A percentile compares a stretch with the other conserved stretches of the same genome.
Evolutionary conservation across 768 basidiomycete species (phyloP).

Genomic region (Lentinula aciculospora): DNA sequence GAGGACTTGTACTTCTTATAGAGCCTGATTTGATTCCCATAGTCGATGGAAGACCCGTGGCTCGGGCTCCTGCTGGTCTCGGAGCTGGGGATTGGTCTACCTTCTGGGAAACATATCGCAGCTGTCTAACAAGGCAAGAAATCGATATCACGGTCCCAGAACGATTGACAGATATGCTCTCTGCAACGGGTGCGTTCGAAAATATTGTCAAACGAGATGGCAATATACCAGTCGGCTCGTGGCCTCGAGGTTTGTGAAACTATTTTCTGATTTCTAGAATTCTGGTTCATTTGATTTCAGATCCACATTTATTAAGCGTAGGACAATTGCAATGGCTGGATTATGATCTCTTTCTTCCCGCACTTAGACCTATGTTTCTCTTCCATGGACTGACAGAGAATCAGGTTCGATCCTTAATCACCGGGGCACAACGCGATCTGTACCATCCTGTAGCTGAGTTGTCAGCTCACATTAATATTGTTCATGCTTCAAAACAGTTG

Average conservation of each 20-base stretch:
- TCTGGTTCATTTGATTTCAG: constrained; percentile 24
- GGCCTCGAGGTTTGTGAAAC: constrained; percentile 46
- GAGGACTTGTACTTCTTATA: constrained; percentile 63
- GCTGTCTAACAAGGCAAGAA: constrained; percentile 43
- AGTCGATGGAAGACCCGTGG: constrained; percentile 26
- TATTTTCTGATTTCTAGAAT: constrained; percentile 6
- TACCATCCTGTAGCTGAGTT: constrained; percentile 51
- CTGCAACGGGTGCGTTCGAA: constrained; percentile 47
- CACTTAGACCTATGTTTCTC: constrained; percentile 55
- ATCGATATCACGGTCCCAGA: constrained; percentile 56
- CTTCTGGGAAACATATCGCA: constrained; percentile 58
- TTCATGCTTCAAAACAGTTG: constrained; percentile 38
- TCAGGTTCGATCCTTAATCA: constrained; percentile 50
- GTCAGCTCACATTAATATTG: constrained; percentile 52
- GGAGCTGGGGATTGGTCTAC: constrained; percentile 55
- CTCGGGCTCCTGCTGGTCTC: constrained; percentile 22
- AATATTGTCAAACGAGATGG: constrained; percentile 49
- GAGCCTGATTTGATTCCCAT: constrained; percentile 54
- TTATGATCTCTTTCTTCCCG: constrained; percentile 59
- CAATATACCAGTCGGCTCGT: constrained; percentile 63
- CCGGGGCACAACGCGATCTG: constrained; percentile 59
- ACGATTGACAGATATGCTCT: constrained; percentile 45
- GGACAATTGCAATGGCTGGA: constrained; percentile 74
- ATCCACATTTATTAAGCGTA: constrained; percentile 52
- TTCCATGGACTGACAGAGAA: constrained; percentile 45